phyloP scores from a whole-genome alignment of 495 filamentous ascomycete species.

The Eremomyces bilateralis region DNA sequence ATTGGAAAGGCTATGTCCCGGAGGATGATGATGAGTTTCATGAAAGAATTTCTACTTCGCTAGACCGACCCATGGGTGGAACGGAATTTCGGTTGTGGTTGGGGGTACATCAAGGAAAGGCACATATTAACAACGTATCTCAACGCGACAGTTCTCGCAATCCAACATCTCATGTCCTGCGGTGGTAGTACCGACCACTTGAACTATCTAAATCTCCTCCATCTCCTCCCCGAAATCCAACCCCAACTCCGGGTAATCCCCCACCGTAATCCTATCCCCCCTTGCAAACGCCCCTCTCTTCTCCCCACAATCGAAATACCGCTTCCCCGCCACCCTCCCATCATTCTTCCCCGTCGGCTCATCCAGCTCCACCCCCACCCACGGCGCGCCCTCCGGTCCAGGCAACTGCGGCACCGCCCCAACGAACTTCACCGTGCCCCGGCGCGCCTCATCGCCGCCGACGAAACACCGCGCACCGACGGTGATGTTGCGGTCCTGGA shows the following conservation, averaged over 20 bases:
- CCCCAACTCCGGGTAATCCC: slow-evolving; percentile 50
- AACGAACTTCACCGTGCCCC: slow-evolving; percentile 67
- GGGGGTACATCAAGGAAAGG: too few species aligned
- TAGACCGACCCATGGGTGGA: too few species aligned
- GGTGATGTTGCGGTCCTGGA: slow-evolving; percentile 40
- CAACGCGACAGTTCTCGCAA: too few species aligned
- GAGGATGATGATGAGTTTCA: too few species aligned
- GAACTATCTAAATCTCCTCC: slow-evolving; percentile 50
- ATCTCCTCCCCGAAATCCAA: slow-evolving; percentile 38
- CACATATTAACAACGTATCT: too few species aligned
- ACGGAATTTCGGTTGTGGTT: too few species aligned
- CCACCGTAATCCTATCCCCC: slow-evolving; percentile 73
- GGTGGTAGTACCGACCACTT: too few species aligned
- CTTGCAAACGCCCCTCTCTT: slow-evolving; percentile 62
- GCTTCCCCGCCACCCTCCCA: slow-evolving; percentile 39
- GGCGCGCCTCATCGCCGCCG: slow-evolving; percentile 36
- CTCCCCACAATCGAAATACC: slow-evolving; percentile 52
- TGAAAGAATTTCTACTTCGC: too few species aligned
- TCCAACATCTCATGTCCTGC: too few species aligned
- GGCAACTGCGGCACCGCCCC: slow-evolving; percentile 70
- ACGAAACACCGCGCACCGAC: slow-evolving; percentile 44
- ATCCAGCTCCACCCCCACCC: slow-evolving; percentile 71
- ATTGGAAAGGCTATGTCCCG: too few species aligned
- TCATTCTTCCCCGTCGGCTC: slow-evolving; percentile 84
- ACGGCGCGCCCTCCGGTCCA: slow-evolving; percentile 38